Percentiles rank a stretch among this genome's conserved stretches.
Evolutionary conservation across 2,329 filamentous ascomycete species (phyloP).

Genomic region (Sporothrix protearum): DNA sequence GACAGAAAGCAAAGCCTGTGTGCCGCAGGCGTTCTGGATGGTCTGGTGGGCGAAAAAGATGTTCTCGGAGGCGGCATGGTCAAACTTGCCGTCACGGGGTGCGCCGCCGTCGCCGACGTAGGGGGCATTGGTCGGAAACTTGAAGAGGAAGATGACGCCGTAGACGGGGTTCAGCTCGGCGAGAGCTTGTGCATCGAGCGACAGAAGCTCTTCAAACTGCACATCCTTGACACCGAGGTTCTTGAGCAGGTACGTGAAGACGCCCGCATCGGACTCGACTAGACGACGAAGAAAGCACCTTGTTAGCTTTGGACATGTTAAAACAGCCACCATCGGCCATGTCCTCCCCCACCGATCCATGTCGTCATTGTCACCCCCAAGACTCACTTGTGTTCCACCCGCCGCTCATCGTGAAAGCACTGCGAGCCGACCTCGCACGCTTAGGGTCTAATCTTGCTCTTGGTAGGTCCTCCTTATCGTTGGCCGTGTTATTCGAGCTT

Average conservation of each 20-base stretch:
- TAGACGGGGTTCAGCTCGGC: constrained; percentile 73
- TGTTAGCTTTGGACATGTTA: neutral
- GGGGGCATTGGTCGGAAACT: constrained; percentile 72
- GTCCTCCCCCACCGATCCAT: neutral
- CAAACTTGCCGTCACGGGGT: constrained; percentile 78
- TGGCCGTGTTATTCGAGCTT: neutral
- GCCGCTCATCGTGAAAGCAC: constrained; percentile 34
- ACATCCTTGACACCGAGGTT: constrained; percentile 85
- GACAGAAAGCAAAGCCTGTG: constrained; percentile 88
- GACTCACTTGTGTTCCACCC: constrained; percentile 87
- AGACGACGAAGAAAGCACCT: neutral
- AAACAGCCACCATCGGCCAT: neutral
- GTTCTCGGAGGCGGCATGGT: constrained; percentile 67
- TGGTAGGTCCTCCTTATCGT: neutral
- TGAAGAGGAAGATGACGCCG: constrained; percentile 99
- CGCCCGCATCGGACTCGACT: constrained; percentile 94
- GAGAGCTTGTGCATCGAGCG: constrained; percentile 74
- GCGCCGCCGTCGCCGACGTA: constrained; percentile 57
- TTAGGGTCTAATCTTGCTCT: neutral
- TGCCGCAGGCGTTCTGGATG: constrained; percentile 97
- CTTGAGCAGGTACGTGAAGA: constrained; percentile 95
- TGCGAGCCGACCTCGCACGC: neutral
- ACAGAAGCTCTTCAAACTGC: constrained; percentile 94
- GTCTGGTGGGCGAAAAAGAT: constrained; percentile 96
- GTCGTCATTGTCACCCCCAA: neutral